Evolutionary conservation across 345 rosid species (phyloP).

Genomic region (Boechera retrofracta): DNA sequence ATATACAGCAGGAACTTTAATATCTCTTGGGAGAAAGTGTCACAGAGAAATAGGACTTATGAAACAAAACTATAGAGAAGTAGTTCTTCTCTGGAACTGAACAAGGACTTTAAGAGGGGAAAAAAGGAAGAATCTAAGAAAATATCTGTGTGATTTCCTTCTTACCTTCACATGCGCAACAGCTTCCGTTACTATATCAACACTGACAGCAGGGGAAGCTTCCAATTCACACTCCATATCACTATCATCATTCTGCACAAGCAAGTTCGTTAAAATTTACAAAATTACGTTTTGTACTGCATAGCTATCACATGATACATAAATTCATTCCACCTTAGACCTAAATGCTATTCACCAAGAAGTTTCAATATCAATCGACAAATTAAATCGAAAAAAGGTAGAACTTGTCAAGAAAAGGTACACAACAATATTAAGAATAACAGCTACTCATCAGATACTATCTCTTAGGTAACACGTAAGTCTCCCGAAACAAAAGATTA

Average conservation of each 20-base stretch:
- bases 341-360: not conserved
- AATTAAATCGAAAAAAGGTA: not conserved
- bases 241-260: conserved; percentile 86
- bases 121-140: conserved; percentile 5
- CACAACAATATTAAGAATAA: not conserved
- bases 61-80: conserved; percentile 20
- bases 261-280: conserved; percentile 2
- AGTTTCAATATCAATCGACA: not conserved
- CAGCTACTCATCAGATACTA: not conserved
- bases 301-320: conserved; percentile 11
- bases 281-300: conserved; percentile 11
- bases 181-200: conserved; percentile 77
- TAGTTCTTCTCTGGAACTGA: conserved; percentile 16
- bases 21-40: not conserved
- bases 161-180: conserved; percentile 87
- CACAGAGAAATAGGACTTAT: conserved; percentile 10
- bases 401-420: conserved; percentile 18
- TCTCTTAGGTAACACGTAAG: not conserved
- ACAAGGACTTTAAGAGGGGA: not conserved
- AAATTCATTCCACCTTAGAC: not conserved
- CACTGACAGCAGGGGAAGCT: conserved; percentile 66
- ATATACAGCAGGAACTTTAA: conserved; percentile 1
- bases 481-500: not conserved
- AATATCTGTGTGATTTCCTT: conserved; percentile 9
- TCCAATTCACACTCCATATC: conserved; percentile 91